Conservation (phyloP, 192 early-diverging fungal genomes). For the Backusella liffmaniae region DNA sequence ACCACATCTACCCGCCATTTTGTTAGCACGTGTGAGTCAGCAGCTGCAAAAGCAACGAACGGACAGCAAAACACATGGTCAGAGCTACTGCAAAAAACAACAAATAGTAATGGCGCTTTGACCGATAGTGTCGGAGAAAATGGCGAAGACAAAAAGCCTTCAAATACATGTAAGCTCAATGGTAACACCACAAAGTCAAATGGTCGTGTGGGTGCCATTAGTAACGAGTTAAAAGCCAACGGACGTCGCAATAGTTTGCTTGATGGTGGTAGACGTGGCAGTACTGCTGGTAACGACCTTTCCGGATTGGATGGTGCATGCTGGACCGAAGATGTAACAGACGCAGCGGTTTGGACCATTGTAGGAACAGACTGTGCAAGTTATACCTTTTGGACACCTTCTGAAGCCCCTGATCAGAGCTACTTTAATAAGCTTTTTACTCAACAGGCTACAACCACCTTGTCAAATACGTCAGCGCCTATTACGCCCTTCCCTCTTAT, state of each 20-base stretch:
- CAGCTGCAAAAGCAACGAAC: background rate
- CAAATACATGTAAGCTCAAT: background rate
- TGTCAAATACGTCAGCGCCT: background rate
- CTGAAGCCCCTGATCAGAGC: conserved; percentile 4
- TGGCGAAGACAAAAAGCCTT: conserved; percentile 17
- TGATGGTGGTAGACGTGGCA: background rate
- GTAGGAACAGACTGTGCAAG: conserved; percentile 73
- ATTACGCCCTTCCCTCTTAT: conserved; percentile 35
- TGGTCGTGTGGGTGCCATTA: conserved; percentile 22
- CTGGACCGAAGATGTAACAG: conserved; percentile 78
- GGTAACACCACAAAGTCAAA: conserved; percentile 14
- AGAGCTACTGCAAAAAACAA: background rate
- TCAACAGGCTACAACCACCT: background rate
- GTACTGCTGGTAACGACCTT: background rate
- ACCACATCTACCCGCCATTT: conserved; percentile 47
- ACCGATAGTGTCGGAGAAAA: background rate
- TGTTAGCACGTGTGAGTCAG: background rate
- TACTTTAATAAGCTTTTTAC: background rate
- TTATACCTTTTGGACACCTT: conserved; percentile 56
- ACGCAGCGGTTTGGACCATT: conserved; percentile 91
- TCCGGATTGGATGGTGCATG: conserved; percentile 35
- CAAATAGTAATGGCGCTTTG: conserved; percentile 13
- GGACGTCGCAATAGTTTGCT: conserved; percentile 18
- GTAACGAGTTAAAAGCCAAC: conserved; percentile 4
- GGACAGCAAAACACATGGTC: conserved; percentile 2